A percentile compares a stretch with the other conserved stretches of the same genome.
Conservation (phyloP, 257 asterid genomes). For the Striga asiatica region DNA sequence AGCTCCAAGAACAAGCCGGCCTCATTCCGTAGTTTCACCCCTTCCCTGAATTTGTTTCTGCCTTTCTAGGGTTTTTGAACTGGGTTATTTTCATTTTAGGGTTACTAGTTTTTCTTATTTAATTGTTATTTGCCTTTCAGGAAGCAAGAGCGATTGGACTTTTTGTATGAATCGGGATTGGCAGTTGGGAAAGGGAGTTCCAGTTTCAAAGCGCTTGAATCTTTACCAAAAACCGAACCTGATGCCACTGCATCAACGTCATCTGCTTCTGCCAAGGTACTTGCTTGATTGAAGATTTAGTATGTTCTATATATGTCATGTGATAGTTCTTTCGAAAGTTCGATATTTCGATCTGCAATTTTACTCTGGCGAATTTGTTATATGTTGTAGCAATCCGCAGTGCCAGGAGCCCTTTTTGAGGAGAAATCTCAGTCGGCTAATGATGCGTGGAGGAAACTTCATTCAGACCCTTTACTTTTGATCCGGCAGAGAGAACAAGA, state of each 20-base stretch:
- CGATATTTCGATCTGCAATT: constrained; percentile 1
- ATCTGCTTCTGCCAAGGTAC: constrained; percentile 49
- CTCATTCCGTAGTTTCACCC: constrained; percentile 62
- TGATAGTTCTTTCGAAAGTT: neutral
- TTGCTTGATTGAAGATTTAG: constrained; percentile 3
- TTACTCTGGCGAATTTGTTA: constrained; percentile 16
- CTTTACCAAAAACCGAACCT: constrained; percentile 48
- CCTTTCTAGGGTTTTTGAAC: neutral
- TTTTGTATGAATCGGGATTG: constrained; percentile 87
- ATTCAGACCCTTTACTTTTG: constrained; percentile 87
- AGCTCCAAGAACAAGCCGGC: constrained; percentile 88
- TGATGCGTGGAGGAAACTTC: constrained; percentile 97
- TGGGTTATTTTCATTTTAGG: neutral
- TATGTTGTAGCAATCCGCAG: constrained; percentile 35
- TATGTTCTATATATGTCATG: neutral
- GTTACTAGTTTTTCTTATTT: no score
- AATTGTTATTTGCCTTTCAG: constrained; percentile 30
- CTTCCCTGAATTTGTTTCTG: neutral
- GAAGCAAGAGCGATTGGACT: constrained; percentile 88
- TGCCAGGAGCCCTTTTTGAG: constrained; percentile 83
- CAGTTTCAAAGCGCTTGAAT: constrained; percentile 73
- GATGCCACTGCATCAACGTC: constrained; percentile 32
- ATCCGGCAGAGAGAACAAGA: constrained; percentile 94
- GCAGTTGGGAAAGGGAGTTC: constrained; percentile 81
- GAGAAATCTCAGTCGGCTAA: constrained; percentile 89